Evolutionary conservation across 1,284 basidiomycete species (phyloP).

Genomic region (Vanrija sp.): DNA sequence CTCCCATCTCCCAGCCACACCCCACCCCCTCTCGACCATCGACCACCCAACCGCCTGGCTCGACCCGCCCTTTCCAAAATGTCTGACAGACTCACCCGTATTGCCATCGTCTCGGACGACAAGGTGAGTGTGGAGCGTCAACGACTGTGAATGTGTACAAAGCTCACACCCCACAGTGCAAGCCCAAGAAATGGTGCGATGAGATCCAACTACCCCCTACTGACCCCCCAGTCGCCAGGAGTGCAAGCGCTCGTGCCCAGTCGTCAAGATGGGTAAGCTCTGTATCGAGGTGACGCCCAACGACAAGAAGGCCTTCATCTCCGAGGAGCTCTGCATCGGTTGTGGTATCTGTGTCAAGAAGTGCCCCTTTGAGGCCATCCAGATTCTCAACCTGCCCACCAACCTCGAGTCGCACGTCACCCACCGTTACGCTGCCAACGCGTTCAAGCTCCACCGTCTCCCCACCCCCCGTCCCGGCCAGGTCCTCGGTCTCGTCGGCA

Average conservation of each 20-base stretch:
- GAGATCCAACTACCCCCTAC: neutral
- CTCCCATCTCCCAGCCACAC: too few relatives aligned
- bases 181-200: slow-evolving; percentile 65
- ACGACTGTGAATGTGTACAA: too few relatives aligned
- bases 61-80: slow-evolving; percentile 15
- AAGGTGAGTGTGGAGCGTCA: slow-evolving; percentile 43
- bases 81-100: slow-evolving; percentile 86
- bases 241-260: slow-evolving; percentile 76
- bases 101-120: slow-evolving; percentile 89
- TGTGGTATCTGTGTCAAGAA: slow-evolving; percentile 99
- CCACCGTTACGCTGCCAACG: slow-evolving; percentile 93
- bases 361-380: slow-evolving; percentile 97
- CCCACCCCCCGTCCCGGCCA: slow-evolving; percentile 93
- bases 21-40: neutral
- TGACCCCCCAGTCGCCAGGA: slow-evolving; percentile 42
- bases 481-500: slow-evolving; percentile 90
- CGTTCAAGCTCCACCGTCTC: slow-evolving; percentile 95
- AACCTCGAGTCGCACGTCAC: slow-evolving; percentile 91
- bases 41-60: neutral
- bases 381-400: slow-evolving; percentile 94
- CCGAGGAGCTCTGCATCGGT: slow-evolving; percentile 92
- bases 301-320: slow-evolving; percentile 96
- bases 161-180: slow-evolving; percentile 58
- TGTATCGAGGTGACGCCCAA: slow-evolving; percentile 93
- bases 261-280: slow-evolving; percentile 96